Evolutionary conservation across 164 flowering plant genomes (phyloP), one percentile per base, ranked within the genome.

Genomic region (Umbilicus rupestris): DNA sequence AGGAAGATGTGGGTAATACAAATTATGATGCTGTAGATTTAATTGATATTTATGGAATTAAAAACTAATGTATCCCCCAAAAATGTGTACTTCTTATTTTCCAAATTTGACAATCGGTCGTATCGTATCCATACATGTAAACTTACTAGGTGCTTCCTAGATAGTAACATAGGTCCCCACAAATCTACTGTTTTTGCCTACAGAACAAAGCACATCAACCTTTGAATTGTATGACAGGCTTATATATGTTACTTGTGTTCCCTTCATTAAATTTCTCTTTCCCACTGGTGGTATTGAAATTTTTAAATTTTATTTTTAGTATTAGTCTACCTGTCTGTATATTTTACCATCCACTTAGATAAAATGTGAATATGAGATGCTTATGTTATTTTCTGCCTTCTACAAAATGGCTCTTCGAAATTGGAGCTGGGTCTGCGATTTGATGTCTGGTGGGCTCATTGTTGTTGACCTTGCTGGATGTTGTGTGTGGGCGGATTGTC

Each of bases 391-490:
- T 89, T 81, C 80, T 89, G 83, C 88, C 90, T 87, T 88, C 79
- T 78, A 31, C 81, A 77, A 71, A 70, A 75, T 83, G 87, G 97
- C 91, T 87, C 94, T 87, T 85, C 66, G 85, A 84, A 83, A 82
- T 89, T 96, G 97, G 91, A 97, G 95, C 88, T 97, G 86, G 84
- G 81, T 81, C 88, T 85, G 85, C 77, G 78, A 77, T 85, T 80
- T 88, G 83, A 74, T 82, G 77, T 79, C 77, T 75, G 83, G 84
- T 63, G 39, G 57, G 39, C 41, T 17, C 19, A 58, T 64, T 78
- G 76, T n/a, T n/a, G n/a, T 84, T 83, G 81, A 72, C 73, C 90
- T 81, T 80, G 75, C 72, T 84, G 78, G 78, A 76, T 84, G 64
- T 78, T 78, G 77, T 73, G 78, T 85, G 75, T 84, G 77, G 81